Evolutionary conservation across 345 rosid species (phyloP).

Genomic region (Pistacia integerrima): DNA sequence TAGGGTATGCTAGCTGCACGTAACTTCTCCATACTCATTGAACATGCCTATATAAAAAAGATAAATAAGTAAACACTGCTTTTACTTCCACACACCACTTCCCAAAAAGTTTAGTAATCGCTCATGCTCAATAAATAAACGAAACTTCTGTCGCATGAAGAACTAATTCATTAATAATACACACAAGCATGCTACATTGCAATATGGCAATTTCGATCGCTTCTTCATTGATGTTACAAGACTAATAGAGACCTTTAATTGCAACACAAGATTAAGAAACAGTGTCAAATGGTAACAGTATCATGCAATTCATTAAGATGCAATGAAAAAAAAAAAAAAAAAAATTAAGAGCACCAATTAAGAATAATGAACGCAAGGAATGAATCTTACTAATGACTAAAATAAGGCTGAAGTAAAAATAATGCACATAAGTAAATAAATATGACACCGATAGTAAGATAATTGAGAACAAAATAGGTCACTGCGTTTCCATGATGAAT

Average conservation of each 20-base stretch:
- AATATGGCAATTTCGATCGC: conserved; percentile 76
- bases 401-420: too few species aligned
- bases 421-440: too few species aligned
- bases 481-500: neutral
- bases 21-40: too few species aligned
- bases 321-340: neutral
- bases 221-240: conserved; percentile 77
- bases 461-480: too few species aligned
- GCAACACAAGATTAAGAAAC: conserved; percentile 14
- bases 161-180: conserved; percentile 78
- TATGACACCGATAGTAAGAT: too few species aligned
- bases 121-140: too few species aligned
- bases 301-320: neutral
- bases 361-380: neutral
- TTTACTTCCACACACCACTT: too few species aligned
- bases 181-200: conserved; percentile 74
- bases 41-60: too few species aligned
- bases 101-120: too few species aligned
- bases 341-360: neutral
- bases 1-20: too few species aligned
- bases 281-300: neutral
- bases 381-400: neutral
- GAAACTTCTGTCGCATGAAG: conserved; percentile 58
- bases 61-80: too few species aligned
- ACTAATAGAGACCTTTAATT: conserved; percentile 38